These are phyloP conservation scores for Harringtonia aguacate DNA, from an alignment of 2,329 filamentous ascomycete species.

Conservation along the genomic window DNA sequence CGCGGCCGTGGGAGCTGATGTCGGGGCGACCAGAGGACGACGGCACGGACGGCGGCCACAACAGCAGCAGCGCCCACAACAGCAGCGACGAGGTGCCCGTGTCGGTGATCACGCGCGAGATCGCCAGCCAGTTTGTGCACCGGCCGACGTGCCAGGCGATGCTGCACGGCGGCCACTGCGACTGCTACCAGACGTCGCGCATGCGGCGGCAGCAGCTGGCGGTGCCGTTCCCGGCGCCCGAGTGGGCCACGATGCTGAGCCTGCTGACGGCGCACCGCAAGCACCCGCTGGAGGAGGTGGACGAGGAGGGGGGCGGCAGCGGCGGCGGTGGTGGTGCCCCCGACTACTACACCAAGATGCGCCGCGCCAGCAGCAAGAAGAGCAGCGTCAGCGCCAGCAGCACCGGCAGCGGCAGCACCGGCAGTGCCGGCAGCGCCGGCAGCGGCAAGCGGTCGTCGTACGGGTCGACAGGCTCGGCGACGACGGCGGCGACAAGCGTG, in stretches of 20 bases:
- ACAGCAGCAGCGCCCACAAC: too few relatives aligned
- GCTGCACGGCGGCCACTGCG: slow-evolving; percentile 26
- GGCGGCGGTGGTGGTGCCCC: background rate
- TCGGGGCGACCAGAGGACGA: slow-evolving; percentile 3
- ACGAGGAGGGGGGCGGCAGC: too few relatives aligned
- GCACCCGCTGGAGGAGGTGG: slow-evolving; percentile 20
- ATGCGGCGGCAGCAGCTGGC: slow-evolving; percentile 35
- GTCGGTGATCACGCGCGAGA: slow-evolving; percentile 36
- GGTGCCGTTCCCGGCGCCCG: slow-evolving; percentile 46
- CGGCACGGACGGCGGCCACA: slow-evolving; percentile 19
- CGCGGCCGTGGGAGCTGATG: slow-evolving; percentile 43
- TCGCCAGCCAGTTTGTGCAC: slow-evolving; percentile 37
- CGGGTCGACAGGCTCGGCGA: slow-evolving; percentile 5
- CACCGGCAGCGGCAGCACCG: slow-evolving; percentile 4
- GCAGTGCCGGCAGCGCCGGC: background rate
- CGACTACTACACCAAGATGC: slow-evolving; percentile 2
- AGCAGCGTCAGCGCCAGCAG: slow-evolving; percentile 1
- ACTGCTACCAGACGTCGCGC: slow-evolving; percentile 34
- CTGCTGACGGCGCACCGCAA: slow-evolving; percentile 42
- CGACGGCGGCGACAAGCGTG: background rate
- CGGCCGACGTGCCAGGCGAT: slow-evolving; percentile 34
- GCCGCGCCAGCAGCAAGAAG: slow-evolving; percentile 3
- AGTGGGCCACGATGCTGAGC: slow-evolving; percentile 49
- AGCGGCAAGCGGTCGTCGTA: slow-evolving; percentile 11
- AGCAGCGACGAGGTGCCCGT: slow-evolving; percentile 14